Conservation (phyloP, 2,329 filamentous ascomycete genomes). For the Cladobotryum mycophilum region DNA sequence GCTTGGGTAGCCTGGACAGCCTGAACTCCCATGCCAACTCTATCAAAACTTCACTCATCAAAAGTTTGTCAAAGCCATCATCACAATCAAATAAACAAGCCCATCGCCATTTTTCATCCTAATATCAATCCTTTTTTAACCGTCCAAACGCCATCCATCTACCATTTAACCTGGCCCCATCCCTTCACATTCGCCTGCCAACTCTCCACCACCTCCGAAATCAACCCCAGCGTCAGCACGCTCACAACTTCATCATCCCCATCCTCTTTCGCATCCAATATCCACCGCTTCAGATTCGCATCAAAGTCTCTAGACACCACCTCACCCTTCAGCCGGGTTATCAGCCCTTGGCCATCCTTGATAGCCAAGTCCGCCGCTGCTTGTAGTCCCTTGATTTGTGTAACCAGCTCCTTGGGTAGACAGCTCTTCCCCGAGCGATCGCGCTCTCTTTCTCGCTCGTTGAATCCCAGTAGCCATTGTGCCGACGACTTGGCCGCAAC, state of each 20-base stretch:
- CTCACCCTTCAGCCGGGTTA: conserved; percentile 25
- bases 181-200: conserved; percentile 29
- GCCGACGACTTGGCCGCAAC: conserved; percentile 25
- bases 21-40: too few relatives aligned
- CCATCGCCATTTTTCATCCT: too few relatives aligned
- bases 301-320: conserved; percentile 13
- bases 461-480: conserved; percentile 30
- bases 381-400: conserved; percentile 29
- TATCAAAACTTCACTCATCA: too few relatives aligned
- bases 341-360: conserved; percentile 26
- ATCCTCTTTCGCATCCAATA: conserved; percentile 20
- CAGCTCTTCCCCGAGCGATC: conserved; percentile 33
- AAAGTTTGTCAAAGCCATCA: too few relatives aligned
- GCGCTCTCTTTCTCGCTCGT: conserved; percentile 34
- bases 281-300: conserved; percentile 20
- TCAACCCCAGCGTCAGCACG: conserved; percentile 20
- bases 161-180: conserved; percentile 30
- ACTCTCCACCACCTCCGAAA: conserved; percentile 25
- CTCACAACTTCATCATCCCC: conserved; percentile 16
- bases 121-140: too few relatives aligned
- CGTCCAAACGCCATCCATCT: conserved; percentile 13
- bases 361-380: conserved; percentile 23
- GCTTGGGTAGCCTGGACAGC: too few relatives aligned
- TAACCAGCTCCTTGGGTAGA: conserved; percentile 31
- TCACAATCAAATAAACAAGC: too few relatives aligned